These are phyloP conservation scores for Crucihimalaya himalaica DNA, from an alignment of 345 rosid species.

Conservation along the genomic window DNA sequence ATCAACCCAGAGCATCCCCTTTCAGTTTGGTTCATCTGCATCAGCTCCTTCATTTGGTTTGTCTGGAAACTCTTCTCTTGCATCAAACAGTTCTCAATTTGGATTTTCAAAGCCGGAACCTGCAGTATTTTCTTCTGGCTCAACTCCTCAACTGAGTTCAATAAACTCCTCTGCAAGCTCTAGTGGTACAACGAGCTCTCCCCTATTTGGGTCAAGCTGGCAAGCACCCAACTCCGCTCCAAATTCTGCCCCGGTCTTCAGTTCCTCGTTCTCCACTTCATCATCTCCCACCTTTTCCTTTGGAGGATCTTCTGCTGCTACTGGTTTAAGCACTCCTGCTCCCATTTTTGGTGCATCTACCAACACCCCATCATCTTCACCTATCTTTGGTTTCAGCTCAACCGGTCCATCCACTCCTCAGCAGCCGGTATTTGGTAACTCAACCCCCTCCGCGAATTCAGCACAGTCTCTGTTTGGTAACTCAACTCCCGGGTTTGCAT, in stretches of 20 bases:
- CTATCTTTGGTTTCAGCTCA: constrained; percentile 56
- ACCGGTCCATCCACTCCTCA: constrained; percentile 48
- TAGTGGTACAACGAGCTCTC: constrained; percentile 42
- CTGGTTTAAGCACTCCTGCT: constrained; percentile 40
- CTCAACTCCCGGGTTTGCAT: constrained; percentile 48
- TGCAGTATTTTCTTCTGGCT: constrained; percentile 46
- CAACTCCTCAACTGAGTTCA: constrained; percentile 53
- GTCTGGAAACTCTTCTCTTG: constrained; percentile 46
- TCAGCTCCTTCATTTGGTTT: constrained; percentile 54
- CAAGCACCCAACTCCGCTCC: constrained; percentile 50
- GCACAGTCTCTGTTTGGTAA: constrained; percentile 57
- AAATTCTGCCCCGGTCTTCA: constrained; percentile 45
- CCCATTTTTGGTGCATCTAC: constrained; percentile 55
- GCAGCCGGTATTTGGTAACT: constrained; percentile 53
- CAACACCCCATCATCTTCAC: constrained; percentile 45
- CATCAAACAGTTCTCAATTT: constrained; percentile 54
- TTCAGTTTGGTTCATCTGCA: constrained; percentile 53
- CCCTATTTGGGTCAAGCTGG: constrained; percentile 59
- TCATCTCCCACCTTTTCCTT: constrained; percentile 50
- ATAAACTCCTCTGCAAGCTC: constrained; percentile 52
- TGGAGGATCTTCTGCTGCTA: constrained; percentile 51
- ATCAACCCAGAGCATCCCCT: constrained; percentile 54
- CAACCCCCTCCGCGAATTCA: constrained; percentile 45
- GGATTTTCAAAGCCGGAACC: constrained; percentile 51
- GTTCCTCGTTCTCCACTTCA: constrained; percentile 47